These are phyloP conservation scores for Chalaropsis ovoidea DNA, from an alignment of 2,329 filamentous ascomycete species.

Conservation along the genomic window DNA sequence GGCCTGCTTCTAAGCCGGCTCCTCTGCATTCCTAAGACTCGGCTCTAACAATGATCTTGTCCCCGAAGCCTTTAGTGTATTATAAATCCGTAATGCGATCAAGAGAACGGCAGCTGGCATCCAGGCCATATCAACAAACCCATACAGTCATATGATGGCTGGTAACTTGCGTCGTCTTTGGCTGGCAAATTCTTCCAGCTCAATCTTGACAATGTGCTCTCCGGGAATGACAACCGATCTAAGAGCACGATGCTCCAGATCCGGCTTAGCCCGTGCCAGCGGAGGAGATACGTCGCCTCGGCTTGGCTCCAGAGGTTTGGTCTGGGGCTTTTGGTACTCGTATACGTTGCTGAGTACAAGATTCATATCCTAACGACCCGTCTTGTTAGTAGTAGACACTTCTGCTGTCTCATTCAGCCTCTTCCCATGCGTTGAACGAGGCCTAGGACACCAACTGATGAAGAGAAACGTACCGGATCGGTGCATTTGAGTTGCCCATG, in stretches of 20 bases:
- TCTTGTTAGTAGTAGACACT: conserved; percentile 1
- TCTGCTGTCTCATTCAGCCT: background rate
- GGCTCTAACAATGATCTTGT: background rate
- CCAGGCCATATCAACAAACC: background rate
- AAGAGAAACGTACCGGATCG: conserved; percentile 55
- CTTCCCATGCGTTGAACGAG: background rate
- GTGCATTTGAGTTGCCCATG: conserved; percentile 89
- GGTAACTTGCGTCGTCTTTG: conserved; percentile 35
- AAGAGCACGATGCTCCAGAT: conserved; percentile 49
- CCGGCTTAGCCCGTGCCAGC: conserved; percentile 14
- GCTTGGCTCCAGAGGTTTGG: background rate
- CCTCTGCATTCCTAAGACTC: background rate
- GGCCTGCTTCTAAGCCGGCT: background rate
- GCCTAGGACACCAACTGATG: conserved; percentile 26
- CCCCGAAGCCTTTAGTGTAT: background rate
- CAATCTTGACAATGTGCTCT: conserved; percentile 73
- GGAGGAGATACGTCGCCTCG: background rate
- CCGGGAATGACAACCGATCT: conserved; percentile 86
- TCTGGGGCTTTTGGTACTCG: conserved; percentile 54
- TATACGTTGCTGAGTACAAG: conserved; percentile 76
- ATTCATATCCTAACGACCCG: conserved; percentile 59
- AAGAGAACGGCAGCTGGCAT: conserved; percentile 5
- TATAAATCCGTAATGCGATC: background rate
- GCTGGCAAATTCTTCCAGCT: conserved; percentile 66
- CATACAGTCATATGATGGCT: conserved; percentile 19